A percentile compares a stretch with the other conserved stretches of the same genome.
Evolutionary conservation across 2,329 filamentous ascomycete genomes (phyloP).

Genomic region (Lachnellula arida): DNA sequence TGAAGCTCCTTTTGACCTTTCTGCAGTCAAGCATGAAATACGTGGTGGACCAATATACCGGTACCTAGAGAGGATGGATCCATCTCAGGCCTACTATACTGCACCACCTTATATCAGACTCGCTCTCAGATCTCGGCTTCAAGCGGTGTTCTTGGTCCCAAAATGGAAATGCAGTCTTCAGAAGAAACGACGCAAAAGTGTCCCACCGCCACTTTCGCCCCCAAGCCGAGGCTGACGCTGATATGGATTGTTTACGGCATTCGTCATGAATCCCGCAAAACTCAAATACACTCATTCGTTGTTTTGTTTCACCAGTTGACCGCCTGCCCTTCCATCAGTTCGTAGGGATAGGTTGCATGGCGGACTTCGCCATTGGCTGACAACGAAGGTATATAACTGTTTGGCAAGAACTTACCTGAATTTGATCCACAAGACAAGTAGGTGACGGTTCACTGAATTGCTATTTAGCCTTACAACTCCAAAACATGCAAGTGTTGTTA

Average conservation of each 20-base stretch:
- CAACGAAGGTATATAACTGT: neutral
- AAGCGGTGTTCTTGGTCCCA: neutral
- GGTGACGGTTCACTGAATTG: neutral
- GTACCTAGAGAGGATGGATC: too few relatives aligned
- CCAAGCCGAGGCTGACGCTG: neutral
- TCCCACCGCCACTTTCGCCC: neutral
- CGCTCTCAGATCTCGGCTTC: neutral
- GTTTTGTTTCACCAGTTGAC: conserved; percentile 19
- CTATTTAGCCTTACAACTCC: too few relatives aligned
- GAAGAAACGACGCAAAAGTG: too few relatives aligned
- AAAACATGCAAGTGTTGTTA: neutral
- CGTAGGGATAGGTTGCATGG: conserved; percentile 3
- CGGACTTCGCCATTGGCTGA: neutral
- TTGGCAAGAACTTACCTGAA: neutral
- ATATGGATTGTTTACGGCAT: too few relatives aligned
- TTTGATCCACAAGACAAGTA: neutral
- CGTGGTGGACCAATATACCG: neutral
- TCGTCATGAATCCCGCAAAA: too few relatives aligned
- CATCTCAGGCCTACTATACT: too few relatives aligned
- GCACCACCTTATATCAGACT: too few relatives aligned
- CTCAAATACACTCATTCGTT: neutral
- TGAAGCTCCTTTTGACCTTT: neutral
- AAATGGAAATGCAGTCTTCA: neutral
- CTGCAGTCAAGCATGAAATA: conserved; percentile 1
- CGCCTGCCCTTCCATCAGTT: conserved; percentile 8